Evolutionary conservation across 331 rosid species (phyloP).

Genomic region (Phaseolus coccineus): DNA sequence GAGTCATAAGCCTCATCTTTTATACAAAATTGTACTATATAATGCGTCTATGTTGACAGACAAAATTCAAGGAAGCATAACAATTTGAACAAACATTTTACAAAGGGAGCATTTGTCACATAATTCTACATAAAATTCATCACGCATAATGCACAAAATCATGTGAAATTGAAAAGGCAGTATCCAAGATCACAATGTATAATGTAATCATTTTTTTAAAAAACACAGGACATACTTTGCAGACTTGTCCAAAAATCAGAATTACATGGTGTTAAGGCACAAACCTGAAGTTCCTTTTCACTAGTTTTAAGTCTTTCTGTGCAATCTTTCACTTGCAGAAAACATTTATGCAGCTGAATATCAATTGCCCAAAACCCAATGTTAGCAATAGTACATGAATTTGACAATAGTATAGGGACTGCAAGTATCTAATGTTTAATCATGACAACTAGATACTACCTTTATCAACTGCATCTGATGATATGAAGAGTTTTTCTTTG

Average conservation of each 20-base stretch:
- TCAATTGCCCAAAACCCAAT: slow-evolving; percentile 39
- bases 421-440: slow-evolving; percentile 25
- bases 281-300: slow-evolving; percentile 90
- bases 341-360: slow-evolving; percentile 81
- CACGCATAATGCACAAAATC: neutral
- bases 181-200: neutral
- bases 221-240: slow-evolving; percentile 35
- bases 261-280: slow-evolving; percentile 37
- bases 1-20: neutral
- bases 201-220: slow-evolving; percentile 6
- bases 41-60: neutral
- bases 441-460: slow-evolving; percentile 56
- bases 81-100: neutral
- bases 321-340: slow-evolving; percentile 65
- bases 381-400: slow-evolving; percentile 36
- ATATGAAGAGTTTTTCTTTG: slow-evolving; percentile 75
- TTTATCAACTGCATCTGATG: slow-evolving; percentile 69
- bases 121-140: slow-evolving; percentile 2
- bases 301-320: slow-evolving; percentile 67
- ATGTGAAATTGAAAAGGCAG: slow-evolving; percentile 9
- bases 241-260: slow-evolving; percentile 33
- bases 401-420: slow-evolving; percentile 4
- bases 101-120: slow-evolving; percentile 7
- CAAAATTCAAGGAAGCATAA: slow-evolving; percentile 25
- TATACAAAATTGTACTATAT: slow-evolving; percentile 22